These are phyloP conservation scores for Boletus fagicola DNA, from an alignment of 768 basidiomycete species.

Conservation along the genomic window DNA sequence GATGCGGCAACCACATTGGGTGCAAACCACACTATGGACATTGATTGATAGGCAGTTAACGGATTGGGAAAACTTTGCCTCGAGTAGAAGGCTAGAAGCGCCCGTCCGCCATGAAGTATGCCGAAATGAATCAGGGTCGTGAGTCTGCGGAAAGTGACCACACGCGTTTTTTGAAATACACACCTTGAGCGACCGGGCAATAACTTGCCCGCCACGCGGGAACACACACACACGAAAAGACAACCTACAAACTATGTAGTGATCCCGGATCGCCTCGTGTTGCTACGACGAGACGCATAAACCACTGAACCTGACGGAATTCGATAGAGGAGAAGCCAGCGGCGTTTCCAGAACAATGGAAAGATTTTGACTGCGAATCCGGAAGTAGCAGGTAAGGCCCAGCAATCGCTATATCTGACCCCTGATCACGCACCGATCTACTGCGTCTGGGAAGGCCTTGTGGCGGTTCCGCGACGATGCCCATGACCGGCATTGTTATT, in stretches of 20 bases:
- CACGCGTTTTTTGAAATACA: constrained; percentile 6
- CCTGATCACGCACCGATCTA: constrained; percentile 28
- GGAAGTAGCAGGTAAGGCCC: constrained; percentile 26
- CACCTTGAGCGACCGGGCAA: neutral
- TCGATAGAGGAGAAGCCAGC: constrained; percentile 15
- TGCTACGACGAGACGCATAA: neutral
- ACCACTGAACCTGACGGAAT: constrained; percentile 1
- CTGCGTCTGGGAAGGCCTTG: constrained; percentile 25
- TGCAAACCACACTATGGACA: neutral
- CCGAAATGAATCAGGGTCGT: constrained; percentile 35
- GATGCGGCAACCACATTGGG: constrained; percentile 4
- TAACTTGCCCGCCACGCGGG: constrained; percentile 1
- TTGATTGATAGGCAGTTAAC: constrained; percentile 4
- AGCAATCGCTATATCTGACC: constrained; percentile 23
- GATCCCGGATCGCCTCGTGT: constrained; percentile 6
- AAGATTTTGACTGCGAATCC: constrained; percentile 28
- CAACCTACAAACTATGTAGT: neutral
- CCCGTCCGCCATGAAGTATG: constrained; percentile 16
- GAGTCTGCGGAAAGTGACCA: constrained; percentile 4
- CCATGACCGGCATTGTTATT: constrained; percentile 23
- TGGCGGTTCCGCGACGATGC: constrained; percentile 28
- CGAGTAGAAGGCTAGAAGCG: constrained; percentile 7
- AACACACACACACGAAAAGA: neutral
- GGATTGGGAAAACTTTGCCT: constrained; percentile 20
- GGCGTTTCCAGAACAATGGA: constrained; percentile 25